A percentile compares a stretch with the other conserved stretches of the same genome.
Conservation (phyloP, 2,329 filamentous ascomycete genomes). For the Arthrobotrys musiformis region DNA sequence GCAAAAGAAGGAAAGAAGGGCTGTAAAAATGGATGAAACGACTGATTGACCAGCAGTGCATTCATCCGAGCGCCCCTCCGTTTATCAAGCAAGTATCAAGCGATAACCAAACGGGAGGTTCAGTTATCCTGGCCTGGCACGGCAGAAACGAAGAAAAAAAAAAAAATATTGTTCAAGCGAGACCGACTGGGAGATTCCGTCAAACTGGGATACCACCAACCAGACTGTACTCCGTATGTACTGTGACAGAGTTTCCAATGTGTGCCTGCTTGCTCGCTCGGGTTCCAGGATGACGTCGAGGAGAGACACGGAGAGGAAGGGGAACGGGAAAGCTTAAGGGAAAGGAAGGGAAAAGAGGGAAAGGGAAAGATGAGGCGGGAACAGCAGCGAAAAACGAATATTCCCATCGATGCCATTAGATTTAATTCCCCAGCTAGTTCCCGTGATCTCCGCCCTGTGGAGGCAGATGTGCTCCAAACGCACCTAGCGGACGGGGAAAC, state of each 20-base stretch:
- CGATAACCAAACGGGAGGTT: slow-evolving; percentile 5
- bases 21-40: slow-evolving; percentile 13
- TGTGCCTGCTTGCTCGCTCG: neutral
- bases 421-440: slow-evolving; percentile 56
- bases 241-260: too few relatives aligned
- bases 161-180: neutral
- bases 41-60: slow-evolving; percentile 23
- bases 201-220: too few relatives aligned
- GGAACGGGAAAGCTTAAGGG: slow-evolving; percentile 6
- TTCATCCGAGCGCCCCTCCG: slow-evolving; percentile 32
- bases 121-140: too few relatives aligned
- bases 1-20: neutral
- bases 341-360: neutral
- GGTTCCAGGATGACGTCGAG: slow-evolving; percentile 34
- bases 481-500: slow-evolving; percentile 1
- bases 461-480: slow-evolving; percentile 6
- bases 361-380: slow-evolving; percentile 13
- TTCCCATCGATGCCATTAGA: neutral
- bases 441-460: slow-evolving; percentile 38
- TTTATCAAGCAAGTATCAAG: slow-evolving; percentile 16
- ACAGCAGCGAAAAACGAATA: neutral
- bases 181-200: slow-evolving; percentile 9
- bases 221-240: too few relatives aligned
- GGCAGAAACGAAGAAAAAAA: neutral
- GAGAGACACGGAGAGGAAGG: neutral